Base-by-base conservation (phyloP, 495 filamentous ascomycete genomes). In the Zalerion maritima region DNA sequence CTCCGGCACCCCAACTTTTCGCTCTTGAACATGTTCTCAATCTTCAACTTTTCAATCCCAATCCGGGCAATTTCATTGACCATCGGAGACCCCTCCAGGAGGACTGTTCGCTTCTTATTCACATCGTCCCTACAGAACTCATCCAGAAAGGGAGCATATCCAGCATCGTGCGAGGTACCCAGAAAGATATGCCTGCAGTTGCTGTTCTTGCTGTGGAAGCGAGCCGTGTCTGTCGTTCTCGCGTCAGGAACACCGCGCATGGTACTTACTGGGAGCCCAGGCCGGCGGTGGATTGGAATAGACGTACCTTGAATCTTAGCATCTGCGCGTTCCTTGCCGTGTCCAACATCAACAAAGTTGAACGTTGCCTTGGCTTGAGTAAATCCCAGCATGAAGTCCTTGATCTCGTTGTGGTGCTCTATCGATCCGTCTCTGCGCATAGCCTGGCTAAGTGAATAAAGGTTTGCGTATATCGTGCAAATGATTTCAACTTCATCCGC, bases 151-250 rank as follows among this genome's bases (percentile, higher is more conserved):
- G 71, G 62, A 14, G 67, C 71, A 49, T 84, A 91, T 19, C 71
- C 69, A 32, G 70, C 68, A 49, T 85, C 78, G 36, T 81, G 76
- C 13, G 77, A 78, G 36, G 82, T 75, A 8, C 82, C 84, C 24
- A 93, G 58, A 26, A 86, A 55, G 23, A 91, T 73, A 36, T 85
- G 81, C 41, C 77, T 78, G 52, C 83, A 91, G 48, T 83, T 79
- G 43, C 62, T 67, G 41, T 86, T 67, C 69, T 73, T 59, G 67
- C 81, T 39, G 55, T 71, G 59, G 50, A 57, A 68, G 26, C 51
- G 43, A 5, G 58, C 46, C 18, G 39, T 49, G 43, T 84, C 83
- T 86, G 54, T 6, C 17, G 14, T 11, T 12, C 21, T 18, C 24
- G 15, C 26, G 19, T 43, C 33, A 28, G 26, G 32, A 33, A 29